Percentiles rank a stretch among this genome's conserved stretches.
phyloP scores from a whole-genome alignment of 2,329 filamentous ascomycete species.

The Ceratocystis variospora region DNA sequence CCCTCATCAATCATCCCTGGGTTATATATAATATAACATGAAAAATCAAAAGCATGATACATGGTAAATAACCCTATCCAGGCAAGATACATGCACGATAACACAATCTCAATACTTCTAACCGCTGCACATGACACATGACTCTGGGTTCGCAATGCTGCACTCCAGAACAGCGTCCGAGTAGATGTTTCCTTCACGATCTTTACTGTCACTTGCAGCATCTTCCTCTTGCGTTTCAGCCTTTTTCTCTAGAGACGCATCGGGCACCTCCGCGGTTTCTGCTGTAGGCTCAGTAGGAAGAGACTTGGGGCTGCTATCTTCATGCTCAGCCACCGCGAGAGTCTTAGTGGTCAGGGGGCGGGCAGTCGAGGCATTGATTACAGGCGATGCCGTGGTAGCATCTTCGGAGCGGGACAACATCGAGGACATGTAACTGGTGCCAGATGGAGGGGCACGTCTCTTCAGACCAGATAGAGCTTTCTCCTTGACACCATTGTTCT shows the following conservation, averaged over 20 bases:
- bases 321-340: slow-evolving; percentile 36
- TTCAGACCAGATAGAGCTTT: slow-evolving; percentile 47
- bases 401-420: slow-evolving; percentile 51
- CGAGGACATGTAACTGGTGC: slow-evolving; percentile 41
- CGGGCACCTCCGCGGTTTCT: slow-evolving; percentile 51
- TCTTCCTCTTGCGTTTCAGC: slow-evolving; percentile 57
- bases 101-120: slow-evolving; percentile 30
- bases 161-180: slow-evolving; percentile 82
- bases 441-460: slow-evolving; percentile 52
- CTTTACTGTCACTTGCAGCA: slow-evolving; percentile 52
- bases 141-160: slow-evolving; percentile 94
- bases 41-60: neutral
- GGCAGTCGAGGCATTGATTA: slow-evolving; percentile 40
- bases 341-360: slow-evolving; percentile 60
- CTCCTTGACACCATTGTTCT: slow-evolving; percentile 52
- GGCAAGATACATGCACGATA: neutral
- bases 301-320: slow-evolving; percentile 64
- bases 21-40: neutral
- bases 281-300: slow-evolving; percentile 57
- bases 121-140: slow-evolving; percentile 95
- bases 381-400: slow-evolving; percentile 43
- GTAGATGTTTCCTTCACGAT: slow-evolving; percentile 84
- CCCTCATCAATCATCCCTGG: too few species aligned
- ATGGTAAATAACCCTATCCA: neutral
- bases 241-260: slow-evolving; percentile 38